A percentile compares a stretch with the other conserved stretches of the same genome.
phyloP scores from a whole-genome alignment of 331 rosid genomes.

The Stylosanthes scabra region DNA sequence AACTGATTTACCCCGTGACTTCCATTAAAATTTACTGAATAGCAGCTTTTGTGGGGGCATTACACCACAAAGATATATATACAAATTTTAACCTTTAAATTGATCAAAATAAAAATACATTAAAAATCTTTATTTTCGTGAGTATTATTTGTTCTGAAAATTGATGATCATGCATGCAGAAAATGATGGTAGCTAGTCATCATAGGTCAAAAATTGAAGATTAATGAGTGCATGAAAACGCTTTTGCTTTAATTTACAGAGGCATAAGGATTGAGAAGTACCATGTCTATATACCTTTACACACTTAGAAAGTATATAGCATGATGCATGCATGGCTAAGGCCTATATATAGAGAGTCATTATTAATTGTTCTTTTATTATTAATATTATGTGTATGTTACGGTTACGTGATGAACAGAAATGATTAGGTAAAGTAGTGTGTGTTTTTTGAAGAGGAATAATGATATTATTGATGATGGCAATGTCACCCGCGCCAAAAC shows the following conservation, averaged over 20 bases:
- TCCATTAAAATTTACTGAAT: not conserved
- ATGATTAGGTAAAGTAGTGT: slow-evolving; percentile 3
- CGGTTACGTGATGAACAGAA: slow-evolving; percentile 22
- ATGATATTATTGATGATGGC: not conserved
- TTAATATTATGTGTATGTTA: not conserved
- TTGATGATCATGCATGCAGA: not conserved
- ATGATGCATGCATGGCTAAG: slow-evolving; percentile 7
- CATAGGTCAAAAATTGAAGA: not conserved
- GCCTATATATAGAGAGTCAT: not conserved
- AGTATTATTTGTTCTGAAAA: too few species aligned
- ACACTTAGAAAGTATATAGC: not conserved
- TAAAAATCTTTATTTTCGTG: too few species aligned
- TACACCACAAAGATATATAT: too few species aligned
- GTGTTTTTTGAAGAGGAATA: not conserved
- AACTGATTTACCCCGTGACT: slow-evolving; percentile 38
- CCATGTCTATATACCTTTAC: not conserved
- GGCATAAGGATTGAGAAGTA: too few species aligned
- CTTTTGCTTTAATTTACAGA: not conserved
- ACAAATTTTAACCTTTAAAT: too few species aligned
- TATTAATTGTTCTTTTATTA: not conserved
- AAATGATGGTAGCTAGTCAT: not conserved
- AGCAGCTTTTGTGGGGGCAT: too few species aligned
- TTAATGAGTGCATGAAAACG: not conserved
- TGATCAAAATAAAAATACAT: too few species aligned
- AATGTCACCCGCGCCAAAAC: slow-evolving; percentile 39